A percentile compares a stretch with the other conserved stretches of the same genome.
Conservation (phyloP, 2,329 filamentous ascomycete species). For the Calonectria hawksworthii region DNA sequence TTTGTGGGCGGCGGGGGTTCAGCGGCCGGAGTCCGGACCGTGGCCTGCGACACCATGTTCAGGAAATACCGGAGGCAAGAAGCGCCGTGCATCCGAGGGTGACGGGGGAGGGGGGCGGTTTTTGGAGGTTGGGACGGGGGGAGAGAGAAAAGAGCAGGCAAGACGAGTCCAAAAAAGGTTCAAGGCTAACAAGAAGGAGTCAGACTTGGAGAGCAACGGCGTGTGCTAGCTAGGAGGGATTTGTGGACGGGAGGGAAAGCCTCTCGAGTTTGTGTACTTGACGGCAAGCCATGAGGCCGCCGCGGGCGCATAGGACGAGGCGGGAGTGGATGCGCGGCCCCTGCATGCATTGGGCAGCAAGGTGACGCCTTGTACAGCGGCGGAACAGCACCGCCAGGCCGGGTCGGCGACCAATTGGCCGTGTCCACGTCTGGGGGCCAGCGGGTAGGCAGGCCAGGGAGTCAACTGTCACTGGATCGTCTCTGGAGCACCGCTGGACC, state of each 20-base stretch:
- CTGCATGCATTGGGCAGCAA: slow-evolving; percentile 44
- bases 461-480: slow-evolving; percentile 1
- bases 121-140: slow-evolving; percentile 15
- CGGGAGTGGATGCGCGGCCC: slow-evolving; percentile 25
- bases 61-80: slow-evolving; percentile 41
- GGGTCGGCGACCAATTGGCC: slow-evolving; percentile 31
- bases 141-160: slow-evolving; percentile 13
- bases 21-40: slow-evolving; percentile 29
- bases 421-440: slow-evolving; percentile 28
- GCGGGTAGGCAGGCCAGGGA: slow-evolving; percentile 7
- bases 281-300: slow-evolving; percentile 10
- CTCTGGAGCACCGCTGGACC: background rate
- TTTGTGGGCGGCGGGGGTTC: slow-evolving; percentile 43
- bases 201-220: background rate
- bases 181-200: background rate
- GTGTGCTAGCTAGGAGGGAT: slow-evolving; percentile 15
- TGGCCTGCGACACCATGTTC: slow-evolving; percentile 41
- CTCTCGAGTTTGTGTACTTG: slow-evolving; percentile 15
- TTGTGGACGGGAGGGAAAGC: slow-evolving; percentile 16
- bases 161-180: slow-evolving; percentile 7
- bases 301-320: background rate
- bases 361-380: slow-evolving; percentile 4
- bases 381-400: slow-evolving; percentile 6
- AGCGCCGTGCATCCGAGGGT: slow-evolving; percentile 40
- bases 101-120: background rate